Base-by-base conservation (phyloP, 768 basidiomycete genomes). In the Cystofilobasidium capitatum region DNA sequence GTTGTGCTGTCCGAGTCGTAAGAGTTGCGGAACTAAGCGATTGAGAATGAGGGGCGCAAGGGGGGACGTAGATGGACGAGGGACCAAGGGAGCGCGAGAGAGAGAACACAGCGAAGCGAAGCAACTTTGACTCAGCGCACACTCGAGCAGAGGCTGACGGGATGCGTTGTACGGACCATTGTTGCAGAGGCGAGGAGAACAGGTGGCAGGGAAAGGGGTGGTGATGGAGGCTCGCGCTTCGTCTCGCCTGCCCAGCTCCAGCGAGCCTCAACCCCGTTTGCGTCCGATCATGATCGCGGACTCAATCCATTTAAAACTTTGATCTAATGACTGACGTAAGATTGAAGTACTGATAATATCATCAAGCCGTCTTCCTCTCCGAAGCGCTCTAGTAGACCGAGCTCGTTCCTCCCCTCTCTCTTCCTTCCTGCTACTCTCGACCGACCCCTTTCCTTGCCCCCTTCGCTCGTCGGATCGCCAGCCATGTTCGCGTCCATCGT, bases 1-100 rank as follows among this genome's bases (percentile, higher is more conserved):
- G 76, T 77, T 49, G 92, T 97, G 79, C 96, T 97, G 80, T 98
- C 94, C 55, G 91, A 94, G 79, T 98, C 94, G 81, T 98, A 98
- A 2, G 92, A 94, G 76, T 96, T 96, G 74, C 92, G 76, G 73
- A 78, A 78, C 77, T 78, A 37, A 13, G 20, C 0, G 26, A 22
- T 35, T 7, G 44, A 17, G 33, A 35, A 1, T 20, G 47, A 16
- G 16, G 37, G 36, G n/a, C 20, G 39, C n/a, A 39, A 26, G 33
- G 33, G 33, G 29, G 31, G 35, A 24, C n/a, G 64, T 54, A 58
- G 64, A 39, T 54, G 47, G 36, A 17, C 31, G n/a, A 26, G 37
- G 1, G 59, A 39, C 29, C 24, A 29, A 39, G 36, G 31, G n/a
- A 16, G 55, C 35, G 31, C 17, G 20, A 57, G 55, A n/a, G 31